phyloP scores from a whole-genome alignment of 208 protist species.

The Borovskyia barvae region DNA sequence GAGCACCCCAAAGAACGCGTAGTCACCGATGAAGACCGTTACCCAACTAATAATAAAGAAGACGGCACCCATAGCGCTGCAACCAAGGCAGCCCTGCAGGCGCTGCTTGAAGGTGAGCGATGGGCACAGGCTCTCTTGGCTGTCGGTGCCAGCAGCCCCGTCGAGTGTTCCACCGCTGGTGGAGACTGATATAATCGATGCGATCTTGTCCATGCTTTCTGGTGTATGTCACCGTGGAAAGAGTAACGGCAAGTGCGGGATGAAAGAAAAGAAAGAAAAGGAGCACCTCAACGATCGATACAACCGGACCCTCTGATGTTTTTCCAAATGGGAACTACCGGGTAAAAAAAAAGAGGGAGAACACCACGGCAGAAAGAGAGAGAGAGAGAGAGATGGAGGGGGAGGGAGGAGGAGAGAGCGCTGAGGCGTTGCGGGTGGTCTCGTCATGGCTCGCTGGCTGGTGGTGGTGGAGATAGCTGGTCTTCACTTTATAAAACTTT shows the following conservation, averaged over 20 bases:
- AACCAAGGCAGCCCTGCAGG: slow-evolving; percentile 57
- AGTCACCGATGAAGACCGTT: slow-evolving; percentile 56
- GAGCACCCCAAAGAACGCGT: slow-evolving; percentile 72
- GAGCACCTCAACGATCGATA: no score
- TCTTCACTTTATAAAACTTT: no score
- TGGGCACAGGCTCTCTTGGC: slow-evolving; percentile 60
- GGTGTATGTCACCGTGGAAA: no score
- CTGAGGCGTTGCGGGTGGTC: no score
- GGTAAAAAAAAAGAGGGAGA: slow-evolving; percentile 10
- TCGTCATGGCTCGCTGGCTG: no score
- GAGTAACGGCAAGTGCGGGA: no score
- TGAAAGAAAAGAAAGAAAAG: not conserved
- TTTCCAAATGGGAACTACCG: not conserved
- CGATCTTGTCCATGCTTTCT: slow-evolving; percentile 45
- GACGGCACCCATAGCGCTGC: slow-evolving; percentile 45
- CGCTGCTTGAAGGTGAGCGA: slow-evolving; percentile 75
- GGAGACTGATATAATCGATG: slow-evolving; percentile 37
- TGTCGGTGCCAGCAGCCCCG: slow-evolving; percentile 12
- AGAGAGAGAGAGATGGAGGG: no score
- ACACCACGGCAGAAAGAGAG: no score
- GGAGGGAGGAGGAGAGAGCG: no score
- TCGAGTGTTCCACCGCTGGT: slow-evolving; percentile 20
- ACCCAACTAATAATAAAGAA: slow-evolving; percentile 69
- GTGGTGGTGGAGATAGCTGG: no score
- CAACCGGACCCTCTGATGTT: not conserved